Conservation (phyloP, 176 grass and related monocot genomes). For the Dactylis glomerata region DNA sequence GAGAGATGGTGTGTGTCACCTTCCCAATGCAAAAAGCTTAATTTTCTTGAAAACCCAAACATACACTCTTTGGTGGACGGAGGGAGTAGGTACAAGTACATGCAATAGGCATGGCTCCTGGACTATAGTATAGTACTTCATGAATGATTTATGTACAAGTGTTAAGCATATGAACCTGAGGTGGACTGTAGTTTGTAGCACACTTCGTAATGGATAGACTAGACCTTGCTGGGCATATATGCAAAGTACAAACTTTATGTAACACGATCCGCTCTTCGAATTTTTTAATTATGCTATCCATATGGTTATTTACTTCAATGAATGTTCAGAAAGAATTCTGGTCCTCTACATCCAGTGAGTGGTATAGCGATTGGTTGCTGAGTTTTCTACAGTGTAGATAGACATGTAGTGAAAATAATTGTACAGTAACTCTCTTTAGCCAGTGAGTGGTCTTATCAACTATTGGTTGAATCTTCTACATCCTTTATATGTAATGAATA, state of each 20-base stretch:
- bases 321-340: not conserved
- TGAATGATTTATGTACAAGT: not conserved
- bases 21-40: no score
- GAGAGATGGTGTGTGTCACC: no score
- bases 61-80: no score
- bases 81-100: no score
- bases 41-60: no score
- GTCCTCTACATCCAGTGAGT: not conserved
- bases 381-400: constrained; percentile 49
- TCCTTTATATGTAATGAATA: constrained; percentile 76
- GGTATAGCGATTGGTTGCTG: not conserved
- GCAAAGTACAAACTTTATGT: constrained; percentile 1
- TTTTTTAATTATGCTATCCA: no score
- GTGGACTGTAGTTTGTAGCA: not conserved
- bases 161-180: not conserved
- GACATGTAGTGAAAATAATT: constrained; percentile 59
- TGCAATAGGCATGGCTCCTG: not conserved
- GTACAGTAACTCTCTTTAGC: not conserved
- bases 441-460: not conserved
- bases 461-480: constrained; percentile 10
- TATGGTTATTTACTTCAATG: no score
- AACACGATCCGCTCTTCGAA: not conserved
- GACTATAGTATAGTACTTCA: not conserved
- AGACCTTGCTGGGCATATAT: not conserved
- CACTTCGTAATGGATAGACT: not conserved